Conservation (phyloP, 2,329 filamentous ascomycete species). For the Verruconis gallopava region DNA sequence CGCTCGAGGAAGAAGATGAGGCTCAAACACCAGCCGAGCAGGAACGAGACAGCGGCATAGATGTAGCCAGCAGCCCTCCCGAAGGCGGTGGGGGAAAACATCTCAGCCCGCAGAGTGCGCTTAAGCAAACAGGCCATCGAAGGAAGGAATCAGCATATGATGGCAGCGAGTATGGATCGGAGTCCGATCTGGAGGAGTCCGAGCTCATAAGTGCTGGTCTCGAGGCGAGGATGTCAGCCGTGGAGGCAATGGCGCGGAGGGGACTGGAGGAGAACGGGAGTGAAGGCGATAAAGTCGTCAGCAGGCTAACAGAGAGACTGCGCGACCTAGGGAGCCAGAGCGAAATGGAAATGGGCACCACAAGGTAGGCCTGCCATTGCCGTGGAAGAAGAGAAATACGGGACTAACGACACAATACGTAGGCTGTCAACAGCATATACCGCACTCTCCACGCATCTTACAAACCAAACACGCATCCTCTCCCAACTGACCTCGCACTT, state of each 20-base stretch:
- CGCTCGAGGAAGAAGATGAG: conserved; percentile 40
- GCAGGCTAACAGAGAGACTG: conserved; percentile 54
- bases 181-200: conserved; percentile 53
- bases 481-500: conserved; percentile 62
- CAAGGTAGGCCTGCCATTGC: too few relatives aligned
- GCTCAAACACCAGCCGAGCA: conserved; percentile 27
- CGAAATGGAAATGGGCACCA: conserved; percentile 57
- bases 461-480: conserved; percentile 61
- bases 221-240: conserved; percentile 56
- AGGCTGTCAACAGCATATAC: conserved; percentile 66
- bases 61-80: conserved; percentile 10
- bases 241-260: conserved; percentile 53
- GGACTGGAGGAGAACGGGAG: conserved; percentile 54
- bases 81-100: conserved; percentile 17
- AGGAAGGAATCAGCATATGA: conserved; percentile 46
- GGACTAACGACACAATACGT: conserved; percentile 5
- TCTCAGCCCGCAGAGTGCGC: conserved; percentile 23
- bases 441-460: conserved; percentile 59
- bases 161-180: conserved; percentile 61
- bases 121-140: conserved; percentile 22
- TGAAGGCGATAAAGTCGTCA: conserved; percentile 48
- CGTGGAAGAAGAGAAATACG: background rate
- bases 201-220: conserved; percentile 55
- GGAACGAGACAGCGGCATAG: conserved; percentile 9
- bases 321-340: conserved; percentile 62